Percentiles rank a stretch among this genome's conserved stretches.
Conservation (phyloP, 352 stramenopile species). For the Globisporangium lucens region DNA sequence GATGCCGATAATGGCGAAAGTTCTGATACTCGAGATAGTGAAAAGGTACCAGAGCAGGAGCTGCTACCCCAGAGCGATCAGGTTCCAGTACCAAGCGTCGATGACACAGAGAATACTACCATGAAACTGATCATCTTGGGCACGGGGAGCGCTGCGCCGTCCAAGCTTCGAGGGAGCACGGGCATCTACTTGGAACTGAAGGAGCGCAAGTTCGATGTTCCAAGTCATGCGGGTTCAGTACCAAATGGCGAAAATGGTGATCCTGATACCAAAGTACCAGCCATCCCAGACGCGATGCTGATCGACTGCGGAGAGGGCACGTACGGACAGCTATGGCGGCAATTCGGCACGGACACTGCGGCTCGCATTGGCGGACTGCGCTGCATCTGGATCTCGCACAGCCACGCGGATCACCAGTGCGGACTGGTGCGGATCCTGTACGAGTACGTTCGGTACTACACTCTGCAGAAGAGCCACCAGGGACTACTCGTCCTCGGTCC, state of each 20-base stretch:
- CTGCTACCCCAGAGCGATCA: not conserved
- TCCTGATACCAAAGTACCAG: slow-evolving; percentile 5
- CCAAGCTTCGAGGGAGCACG: slow-evolving; percentile 95
- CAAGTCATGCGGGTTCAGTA: not conserved
- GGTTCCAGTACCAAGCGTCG: not conserved
- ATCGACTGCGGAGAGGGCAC: slow-evolving; percentile 96
- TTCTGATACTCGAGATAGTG: not conserved
- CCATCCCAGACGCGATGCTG: slow-evolving; percentile 56
- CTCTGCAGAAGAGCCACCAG: slow-evolving; percentile 1
- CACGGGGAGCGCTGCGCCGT: slow-evolving; percentile 95
- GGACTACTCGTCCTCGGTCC: slow-evolving; percentile 48
- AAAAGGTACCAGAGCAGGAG: not conserved
- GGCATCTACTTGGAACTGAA: slow-evolving; percentile 88
- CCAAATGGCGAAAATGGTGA: not conserved
- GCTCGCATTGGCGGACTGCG: slow-evolving; percentile 59
- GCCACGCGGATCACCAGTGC: slow-evolving; percentile 96
- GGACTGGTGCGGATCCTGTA: slow-evolving; percentile 91
- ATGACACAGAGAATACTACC: not conserved
- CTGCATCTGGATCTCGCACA: slow-evolving; percentile 96
- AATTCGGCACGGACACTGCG: slow-evolving; percentile 38
- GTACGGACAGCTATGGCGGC: slow-evolving; percentile 87
- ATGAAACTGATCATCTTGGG: slow-evolving; percentile 89
- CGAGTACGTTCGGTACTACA: slow-evolving; percentile 40
- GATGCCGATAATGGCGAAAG: not conserved
- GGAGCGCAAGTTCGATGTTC: not conserved